Conservation (phyloP, 2,329 filamentous ascomycete genomes). For the Ophiostoma piceae region DNA sequence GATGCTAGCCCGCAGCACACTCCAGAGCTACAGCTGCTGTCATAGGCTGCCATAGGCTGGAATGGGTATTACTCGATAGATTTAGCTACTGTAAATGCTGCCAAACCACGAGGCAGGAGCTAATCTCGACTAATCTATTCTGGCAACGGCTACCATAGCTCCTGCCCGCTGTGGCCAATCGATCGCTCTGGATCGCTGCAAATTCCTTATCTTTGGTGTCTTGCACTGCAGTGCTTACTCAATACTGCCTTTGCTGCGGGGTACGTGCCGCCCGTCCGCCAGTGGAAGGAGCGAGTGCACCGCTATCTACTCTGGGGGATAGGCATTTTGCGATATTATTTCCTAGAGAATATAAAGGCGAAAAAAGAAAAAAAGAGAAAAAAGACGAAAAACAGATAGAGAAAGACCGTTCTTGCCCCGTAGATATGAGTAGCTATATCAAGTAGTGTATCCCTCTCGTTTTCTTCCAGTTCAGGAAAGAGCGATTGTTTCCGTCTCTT, state of each 20-base stretch:
- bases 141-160: conserved; percentile 3
- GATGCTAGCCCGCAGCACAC: not conserved
- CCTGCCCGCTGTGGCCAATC: not conserved
- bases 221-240: not conserved
- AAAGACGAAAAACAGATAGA: conserved; percentile 1
- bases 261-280: conserved; percentile 16
- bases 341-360: not conserved
- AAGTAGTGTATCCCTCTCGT: not conserved
- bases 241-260: not conserved
- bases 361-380: not conserved
- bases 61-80: not conserved
- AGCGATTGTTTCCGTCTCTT: not conserved
- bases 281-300: conserved; percentile 6
- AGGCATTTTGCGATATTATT: not conserved
- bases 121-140: conserved; percentile 8
- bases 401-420: not conserved
- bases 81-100: not conserved
- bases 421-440: not conserved
- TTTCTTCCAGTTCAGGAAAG: not conserved
- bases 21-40: not conserved
- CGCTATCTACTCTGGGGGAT: not conserved
- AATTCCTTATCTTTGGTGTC: conserved; percentile 1
- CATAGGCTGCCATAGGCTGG: not conserved
- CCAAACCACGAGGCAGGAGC: conserved; percentile 9
- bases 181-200: conserved; percentile 8